Percentiles rank a stretch among this genome's conserved stretches.
Evolutionary conservation across 2,329 filamentous ascomycete genomes (phyloP).

Genomic region (Pseudohalonectria lignicola): DNA sequence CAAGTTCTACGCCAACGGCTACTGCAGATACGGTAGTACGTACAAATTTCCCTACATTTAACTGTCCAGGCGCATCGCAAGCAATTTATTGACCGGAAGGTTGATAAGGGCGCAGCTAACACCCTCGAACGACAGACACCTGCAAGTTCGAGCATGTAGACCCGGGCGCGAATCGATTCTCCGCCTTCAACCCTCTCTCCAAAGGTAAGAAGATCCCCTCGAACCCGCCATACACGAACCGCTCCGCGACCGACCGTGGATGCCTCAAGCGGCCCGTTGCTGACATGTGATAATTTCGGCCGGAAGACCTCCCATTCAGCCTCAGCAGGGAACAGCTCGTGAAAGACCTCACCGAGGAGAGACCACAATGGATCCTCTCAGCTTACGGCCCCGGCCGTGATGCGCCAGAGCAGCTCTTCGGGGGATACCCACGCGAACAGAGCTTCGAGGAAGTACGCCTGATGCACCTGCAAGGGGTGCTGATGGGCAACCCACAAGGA

Average conservation of each 20-base stretch:
- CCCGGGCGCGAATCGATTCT: slow-evolving; percentile 44
- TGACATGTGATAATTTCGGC: too few relatives aligned
- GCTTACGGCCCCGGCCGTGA: slow-evolving; percentile 71
- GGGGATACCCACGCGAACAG: slow-evolving; percentile 67
- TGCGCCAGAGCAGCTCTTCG: slow-evolving; percentile 74
- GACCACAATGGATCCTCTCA: slow-evolving; percentile 77
- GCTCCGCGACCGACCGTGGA: too few relatives aligned
- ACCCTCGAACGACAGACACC: slow-evolving; percentile 22
- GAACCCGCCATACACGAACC: too few relatives aligned
- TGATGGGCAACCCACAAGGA: slow-evolving; percentile 46
- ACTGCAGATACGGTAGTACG: slow-evolving; percentile 41
- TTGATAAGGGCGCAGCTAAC: too few relatives aligned
- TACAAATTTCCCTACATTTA: slow-evolving; percentile 4
- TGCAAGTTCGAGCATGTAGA: slow-evolving; percentile 44
- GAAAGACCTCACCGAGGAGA: slow-evolving; percentile 57
- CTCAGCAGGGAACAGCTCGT: slow-evolving; percentile 50
- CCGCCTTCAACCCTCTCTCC: slow-evolving; percentile 19
- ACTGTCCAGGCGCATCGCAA: neutral
- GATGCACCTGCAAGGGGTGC: slow-evolving; percentile 53
- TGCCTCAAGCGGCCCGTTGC: too few relatives aligned
- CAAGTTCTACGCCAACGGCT: slow-evolving; percentile 37
- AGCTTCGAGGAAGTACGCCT: slow-evolving; percentile 81
- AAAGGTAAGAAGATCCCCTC: neutral
- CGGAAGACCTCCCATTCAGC: slow-evolving; percentile 33
- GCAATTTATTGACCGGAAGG: too few relatives aligned